Evolutionary conservation across 495 filamentous ascomycete species (phyloP).

Genomic region (Amniculicola lignicola): DNA sequence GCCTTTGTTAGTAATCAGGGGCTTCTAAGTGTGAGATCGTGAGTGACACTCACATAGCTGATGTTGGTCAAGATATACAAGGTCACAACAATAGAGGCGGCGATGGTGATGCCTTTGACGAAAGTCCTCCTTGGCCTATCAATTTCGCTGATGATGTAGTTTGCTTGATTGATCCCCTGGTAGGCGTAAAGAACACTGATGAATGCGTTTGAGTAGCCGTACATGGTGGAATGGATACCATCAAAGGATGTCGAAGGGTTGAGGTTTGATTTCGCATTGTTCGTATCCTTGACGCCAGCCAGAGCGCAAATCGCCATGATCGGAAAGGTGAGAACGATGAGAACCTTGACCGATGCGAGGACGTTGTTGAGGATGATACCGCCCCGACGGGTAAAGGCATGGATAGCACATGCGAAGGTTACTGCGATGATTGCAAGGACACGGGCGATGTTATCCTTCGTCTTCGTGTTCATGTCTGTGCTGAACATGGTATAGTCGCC

Average conservation of each 20-base stretch:
- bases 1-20: neutral
- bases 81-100: constrained; percentile 57
- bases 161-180: constrained; percentile 63
- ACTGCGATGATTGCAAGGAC: constrained; percentile 45
- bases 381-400: constrained; percentile 48
- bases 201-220: constrained; percentile 40
- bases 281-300: constrained; percentile 11
- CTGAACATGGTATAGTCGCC: constrained; percentile 42
- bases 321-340: constrained; percentile 45
- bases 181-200: constrained; percentile 65
- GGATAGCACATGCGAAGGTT: constrained; percentile 47
- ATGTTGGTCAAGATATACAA: constrained; percentile 68
- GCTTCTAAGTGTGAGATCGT: neutral
- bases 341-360: constrained; percentile 49
- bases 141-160: constrained; percentile 51
- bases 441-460: constrained; percentile 30
- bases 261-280: constrained; percentile 12
- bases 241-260: constrained; percentile 50
- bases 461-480: constrained; percentile 18
- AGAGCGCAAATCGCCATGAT: constrained; percentile 39
- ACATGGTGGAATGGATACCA: neutral
- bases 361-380: constrained; percentile 52
- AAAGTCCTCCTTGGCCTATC: constrained; percentile 63
- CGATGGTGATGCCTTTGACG: constrained; percentile 60
- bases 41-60: constrained; percentile 54